Evolutionary conservation across 345 rosid genomes (phyloP), one percentile per base, ranked within the genome.

Genomic region (Trapa bicornis): DNA sequence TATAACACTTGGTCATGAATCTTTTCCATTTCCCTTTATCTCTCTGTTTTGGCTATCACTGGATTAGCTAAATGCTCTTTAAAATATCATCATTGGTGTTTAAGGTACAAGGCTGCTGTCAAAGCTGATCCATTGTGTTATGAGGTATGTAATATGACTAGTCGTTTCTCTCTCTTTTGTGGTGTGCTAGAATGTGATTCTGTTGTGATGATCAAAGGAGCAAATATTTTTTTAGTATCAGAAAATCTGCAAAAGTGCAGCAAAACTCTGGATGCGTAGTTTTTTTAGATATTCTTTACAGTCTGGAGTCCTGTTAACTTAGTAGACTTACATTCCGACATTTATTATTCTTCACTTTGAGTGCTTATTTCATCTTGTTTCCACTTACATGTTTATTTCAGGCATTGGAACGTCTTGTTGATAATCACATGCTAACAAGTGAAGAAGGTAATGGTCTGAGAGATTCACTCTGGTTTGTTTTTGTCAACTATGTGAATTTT

Each of bases 91-190:
- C n/a, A 36, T 77, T 71, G 13, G 69, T 67, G 22, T 71, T 68
- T 50, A 66, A 93, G 98, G 98, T 93, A 89, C 76, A 89, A 94
- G 85, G 96, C 93, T 68, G 97, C 99, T 72, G 79, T 94, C 68
- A 94, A 85, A 81, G 96, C 97, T 63, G 99, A 94, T 80, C 97
- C 99, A 57, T 79, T 94, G 65, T 91, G 99, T 78, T 91, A 87
- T 69, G 99, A 94, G 97, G 99, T 89, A 87, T 63, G 70, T 64
- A 33, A 50, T 50, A 15, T 50, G 56, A 50, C 22, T n/a, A 35
- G 42, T 45, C 9, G n/a, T 37, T 64, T 37, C 11, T 12, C 7
- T 41, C 4, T 41, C 43, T 41, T 41, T 41, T 41, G 43, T 41
- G 43, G 43, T 3, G 42, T 22, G 29, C 29, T 22, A 22, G 29